phyloP scores from a whole-genome alignment of 352 stramenopile genomes.

The Phytopythium cucurbitacearum region DNA sequence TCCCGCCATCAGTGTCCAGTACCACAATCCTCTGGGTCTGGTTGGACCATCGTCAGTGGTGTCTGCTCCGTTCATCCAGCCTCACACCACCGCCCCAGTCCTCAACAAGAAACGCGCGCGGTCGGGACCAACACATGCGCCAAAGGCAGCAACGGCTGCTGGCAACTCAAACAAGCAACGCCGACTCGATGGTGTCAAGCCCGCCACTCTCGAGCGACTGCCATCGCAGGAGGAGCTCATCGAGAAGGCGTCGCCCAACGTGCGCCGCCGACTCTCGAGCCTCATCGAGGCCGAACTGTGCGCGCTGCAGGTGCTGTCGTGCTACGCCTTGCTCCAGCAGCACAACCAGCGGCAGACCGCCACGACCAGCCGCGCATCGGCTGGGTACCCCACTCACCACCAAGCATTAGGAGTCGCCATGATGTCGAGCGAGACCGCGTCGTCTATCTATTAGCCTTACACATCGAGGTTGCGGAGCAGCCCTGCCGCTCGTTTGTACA shows the following conservation, averaged over 20 bases:
- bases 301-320: constrained; percentile 77
- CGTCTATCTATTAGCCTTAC: constrained; percentile 52
- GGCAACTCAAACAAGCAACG: constrained; percentile 1
- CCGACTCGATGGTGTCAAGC: neutral
- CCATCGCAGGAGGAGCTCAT: constrained; percentile 78
- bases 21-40: neutral
- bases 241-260: constrained; percentile 60
- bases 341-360: constrained; percentile 20
- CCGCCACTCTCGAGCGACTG: constrained; percentile 18
- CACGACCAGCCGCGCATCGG: constrained; percentile 20
- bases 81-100: too few relatives aligned
- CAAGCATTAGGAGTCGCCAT: constrained; percentile 36
- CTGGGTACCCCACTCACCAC: constrained; percentile 10
- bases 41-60: too few relatives aligned
- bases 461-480: neutral
- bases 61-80: too few relatives aligned
- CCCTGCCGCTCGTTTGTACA: constrained; percentile 3
- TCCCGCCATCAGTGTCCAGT: neutral
- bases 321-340: constrained; percentile 62
- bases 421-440: constrained; percentile 45
- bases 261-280: constrained; percentile 63
- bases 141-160: neutral
- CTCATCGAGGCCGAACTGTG: constrained; percentile 78
- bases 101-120: constrained; percentile 1
- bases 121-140: neutral